These are phyloP conservation scores for Eutrema salsugineum DNA, from an alignment of 441 rosid species.

Conservation along the genomic window DNA sequence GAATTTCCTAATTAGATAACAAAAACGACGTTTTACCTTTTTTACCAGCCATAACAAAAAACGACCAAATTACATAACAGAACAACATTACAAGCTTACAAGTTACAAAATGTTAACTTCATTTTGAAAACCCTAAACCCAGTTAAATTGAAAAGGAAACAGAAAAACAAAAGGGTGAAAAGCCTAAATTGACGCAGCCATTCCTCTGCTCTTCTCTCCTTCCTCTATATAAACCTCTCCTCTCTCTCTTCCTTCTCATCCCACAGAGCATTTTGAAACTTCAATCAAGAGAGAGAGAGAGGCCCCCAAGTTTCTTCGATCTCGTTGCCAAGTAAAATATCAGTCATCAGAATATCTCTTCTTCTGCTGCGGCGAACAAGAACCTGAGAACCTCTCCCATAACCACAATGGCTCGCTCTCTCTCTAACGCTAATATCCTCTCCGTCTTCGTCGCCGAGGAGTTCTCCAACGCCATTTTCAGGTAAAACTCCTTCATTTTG, in stretches of 20 bases:
- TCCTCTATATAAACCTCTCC: constrained; percentile 35
- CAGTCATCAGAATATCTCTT: neutral
- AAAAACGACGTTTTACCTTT: neutral
- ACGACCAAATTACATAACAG: neutral
- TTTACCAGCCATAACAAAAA: too few relatives aligned
- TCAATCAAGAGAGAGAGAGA: neutral
- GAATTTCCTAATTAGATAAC: neutral
- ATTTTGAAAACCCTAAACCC: neutral
- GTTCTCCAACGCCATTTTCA: constrained; percentile 45
- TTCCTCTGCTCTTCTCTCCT: neutral
- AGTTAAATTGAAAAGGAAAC: neutral
- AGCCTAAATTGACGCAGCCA: neutral
- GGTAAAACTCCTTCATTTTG: constrained; percentile 25
- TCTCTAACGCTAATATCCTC: constrained; percentile 53
- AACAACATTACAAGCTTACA: neutral
- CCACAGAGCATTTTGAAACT: neutral
- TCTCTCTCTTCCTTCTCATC: neutral
- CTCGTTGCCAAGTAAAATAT: neutral
- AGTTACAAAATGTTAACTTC: neutral
- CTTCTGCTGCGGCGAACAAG: neutral
- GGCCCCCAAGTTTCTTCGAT: neutral
- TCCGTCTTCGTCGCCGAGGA: constrained; percentile 39
- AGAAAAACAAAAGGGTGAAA: neutral
- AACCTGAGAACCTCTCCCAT: too few relatives aligned
- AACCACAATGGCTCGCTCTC: constrained; percentile 66